Conservation (phyloP, 306 rosid genomes). For the Cicer cuneatum region DNA sequence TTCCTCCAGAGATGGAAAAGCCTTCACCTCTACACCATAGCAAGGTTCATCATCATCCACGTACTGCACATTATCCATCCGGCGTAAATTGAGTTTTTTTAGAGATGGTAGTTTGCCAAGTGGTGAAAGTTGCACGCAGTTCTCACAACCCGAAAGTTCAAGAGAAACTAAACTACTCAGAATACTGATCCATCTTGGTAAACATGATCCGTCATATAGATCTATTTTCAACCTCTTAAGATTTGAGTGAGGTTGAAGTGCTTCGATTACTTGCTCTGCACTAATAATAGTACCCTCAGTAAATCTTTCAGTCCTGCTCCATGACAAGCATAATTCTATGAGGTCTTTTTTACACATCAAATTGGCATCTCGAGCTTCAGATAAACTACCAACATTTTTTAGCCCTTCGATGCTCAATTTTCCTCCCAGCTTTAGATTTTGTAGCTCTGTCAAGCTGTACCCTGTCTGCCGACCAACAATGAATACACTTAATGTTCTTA, state of each 20-base stretch:
- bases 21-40: not conserved
- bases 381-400: not conserved
- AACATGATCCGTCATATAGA: not conserved
- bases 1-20: constrained; percentile 15
- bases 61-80: constrained; percentile 3
- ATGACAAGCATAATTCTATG: constrained; percentile 1
- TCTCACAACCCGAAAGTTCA: not conserved
- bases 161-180: constrained; percentile 18
- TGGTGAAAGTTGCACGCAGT: not conserved
- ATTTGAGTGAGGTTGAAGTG: constrained; percentile 30
- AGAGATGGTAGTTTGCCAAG: constrained; percentile 25
- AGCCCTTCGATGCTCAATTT: not conserved
- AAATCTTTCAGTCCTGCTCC: not conserved
- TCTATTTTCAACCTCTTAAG: constrained; percentile 9
- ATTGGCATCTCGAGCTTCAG: constrained; percentile 25
- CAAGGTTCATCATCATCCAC: constrained; percentile 5
- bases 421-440: not conserved
- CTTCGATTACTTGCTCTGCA: constrained; percentile 26
- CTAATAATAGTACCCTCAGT: not conserved
- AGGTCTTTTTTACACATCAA: constrained; percentile 3
- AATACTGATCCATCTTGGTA: constrained; percentile 7
- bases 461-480: not conserved
- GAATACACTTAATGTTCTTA: constrained; percentile 10
- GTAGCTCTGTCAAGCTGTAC: not conserved
- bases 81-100: not conserved